phyloP scores from a whole-genome alignment of 179 eudicot genomes.

The Heliamphora pulchella region DNA sequence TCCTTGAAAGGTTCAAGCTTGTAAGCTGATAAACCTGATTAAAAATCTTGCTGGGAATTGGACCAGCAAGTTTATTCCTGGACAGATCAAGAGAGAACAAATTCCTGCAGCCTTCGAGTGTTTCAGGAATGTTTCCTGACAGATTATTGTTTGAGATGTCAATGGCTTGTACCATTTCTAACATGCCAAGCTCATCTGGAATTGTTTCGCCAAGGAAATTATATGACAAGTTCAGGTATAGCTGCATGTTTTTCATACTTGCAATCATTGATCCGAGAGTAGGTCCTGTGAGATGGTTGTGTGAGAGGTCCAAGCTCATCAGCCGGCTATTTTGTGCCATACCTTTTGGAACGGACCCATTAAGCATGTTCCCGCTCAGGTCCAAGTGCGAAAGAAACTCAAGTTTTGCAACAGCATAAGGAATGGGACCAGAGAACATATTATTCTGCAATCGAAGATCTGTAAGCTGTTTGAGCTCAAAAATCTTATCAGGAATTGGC shows the following conservation, averaged over 20 bases:
- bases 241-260: slow-evolving; percentile 52
- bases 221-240: slow-evolving; percentile 52
- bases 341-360: slow-evolving; percentile 47
- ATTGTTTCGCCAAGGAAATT: slow-evolving; percentile 44
- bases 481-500: slow-evolving; percentile 48
- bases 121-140: slow-evolving; percentile 51
- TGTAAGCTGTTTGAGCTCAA: slow-evolving; percentile 45
- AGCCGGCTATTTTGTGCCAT: slow-evolving; percentile 41
- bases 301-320: slow-evolving; percentile 54
- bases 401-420: slow-evolving; percentile 44
- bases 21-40: slow-evolving; percentile 30
- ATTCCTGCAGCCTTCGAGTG: slow-evolving; percentile 57
- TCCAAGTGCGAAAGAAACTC: slow-evolving; percentile 53
- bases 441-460: slow-evolving; percentile 44
- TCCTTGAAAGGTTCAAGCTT: slow-evolving; percentile 58
- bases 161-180: slow-evolving; percentile 72
- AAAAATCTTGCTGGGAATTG: slow-evolving; percentile 33
- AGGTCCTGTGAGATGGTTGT: slow-evolving; percentile 52
- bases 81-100: slow-evolving; percentile 61
- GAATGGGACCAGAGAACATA: slow-evolving; percentile 47
- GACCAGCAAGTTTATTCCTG: slow-evolving; percentile 50
- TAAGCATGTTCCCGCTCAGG: slow-evolving; percentile 61
- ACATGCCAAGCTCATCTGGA: slow-evolving; percentile 54
- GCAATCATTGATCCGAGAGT: slow-evolving; percentile 47
- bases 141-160: slow-evolving; percentile 69